These are phyloP conservation scores for Hymenoscyphus fraxineus DNA, from an alignment of 2,329 filamentous ascomycete species.

Conservation along the genomic window DNA sequence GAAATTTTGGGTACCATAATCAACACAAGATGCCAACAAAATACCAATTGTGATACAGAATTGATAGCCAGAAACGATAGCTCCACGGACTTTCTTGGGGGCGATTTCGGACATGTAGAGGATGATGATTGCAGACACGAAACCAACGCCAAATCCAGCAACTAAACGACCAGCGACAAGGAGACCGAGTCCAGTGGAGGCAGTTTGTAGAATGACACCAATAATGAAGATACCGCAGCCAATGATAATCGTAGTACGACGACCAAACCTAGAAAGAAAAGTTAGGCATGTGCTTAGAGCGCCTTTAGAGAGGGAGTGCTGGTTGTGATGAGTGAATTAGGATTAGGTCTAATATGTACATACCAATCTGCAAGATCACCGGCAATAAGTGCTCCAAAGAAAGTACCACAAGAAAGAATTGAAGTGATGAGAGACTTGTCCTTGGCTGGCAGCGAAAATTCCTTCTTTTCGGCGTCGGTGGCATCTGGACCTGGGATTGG, in stretches of 20 bases:
- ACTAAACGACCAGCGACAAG: conserved; percentile 64
- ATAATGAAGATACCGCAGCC: conserved; percentile 66
- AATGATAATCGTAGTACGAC: conserved; percentile 64
- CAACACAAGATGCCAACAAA: conserved; percentile 68
- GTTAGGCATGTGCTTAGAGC: background rate
- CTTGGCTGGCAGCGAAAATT: conserved; percentile 40
- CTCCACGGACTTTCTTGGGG: conserved; percentile 71
- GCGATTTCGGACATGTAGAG: conserved; percentile 65
- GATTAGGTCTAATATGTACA: background rate
- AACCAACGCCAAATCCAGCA: conserved; percentile 74
- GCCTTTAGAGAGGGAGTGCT: background rate
- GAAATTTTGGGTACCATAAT: conserved; percentile 65
- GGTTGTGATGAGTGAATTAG: background rate
- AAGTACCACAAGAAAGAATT: conserved; percentile 71
- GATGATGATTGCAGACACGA: conserved; percentile 75
- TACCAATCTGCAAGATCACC: conserved; percentile 70
- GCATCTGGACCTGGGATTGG: conserved; percentile 22
- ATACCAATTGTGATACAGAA: conserved; percentile 80
- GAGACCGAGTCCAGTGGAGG: conserved; percentile 46
- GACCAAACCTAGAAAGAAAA: conserved; percentile 43
- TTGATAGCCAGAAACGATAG: conserved; percentile 77
- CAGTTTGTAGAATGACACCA: conserved; percentile 60
- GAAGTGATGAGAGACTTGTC: conserved; percentile 35
- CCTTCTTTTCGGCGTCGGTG: conserved; percentile 12
- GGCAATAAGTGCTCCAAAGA: conserved; percentile 75